These are phyloP conservation scores for Phytophthora citricola DNA, from an alignment of 352 stramenopile genomes.

Conservation along the genomic window DNA sequence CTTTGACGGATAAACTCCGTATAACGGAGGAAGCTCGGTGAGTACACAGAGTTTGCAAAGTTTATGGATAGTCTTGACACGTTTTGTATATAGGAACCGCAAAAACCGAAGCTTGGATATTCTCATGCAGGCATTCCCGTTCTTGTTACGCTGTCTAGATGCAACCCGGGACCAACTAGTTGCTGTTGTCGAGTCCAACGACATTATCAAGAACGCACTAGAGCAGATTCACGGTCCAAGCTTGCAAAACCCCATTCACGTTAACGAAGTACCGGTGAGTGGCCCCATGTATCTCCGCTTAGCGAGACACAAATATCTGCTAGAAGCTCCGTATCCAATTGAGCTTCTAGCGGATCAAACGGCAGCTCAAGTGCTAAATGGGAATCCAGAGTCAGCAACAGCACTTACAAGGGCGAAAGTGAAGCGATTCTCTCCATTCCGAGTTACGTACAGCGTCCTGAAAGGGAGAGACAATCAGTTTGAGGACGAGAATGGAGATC, in stretches of 20 bases:
- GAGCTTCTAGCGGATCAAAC: constrained; percentile 56
- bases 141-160: constrained; percentile 55
- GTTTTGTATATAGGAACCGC: constrained; percentile 43
- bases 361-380: constrained; percentile 43
- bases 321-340: constrained; percentile 54
- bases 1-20: constrained; percentile 45
- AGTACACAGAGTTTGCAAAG: not conserved
- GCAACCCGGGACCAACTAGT: constrained; percentile 54
- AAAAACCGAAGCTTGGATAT: constrained; percentile 52
- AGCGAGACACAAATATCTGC: constrained; percentile 52
- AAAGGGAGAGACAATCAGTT: constrained; percentile 31
- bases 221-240: constrained; percentile 45
- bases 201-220: constrained; percentile 54
- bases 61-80: not conserved
- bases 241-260: not conserved
- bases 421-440: constrained; percentile 52
- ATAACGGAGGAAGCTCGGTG: constrained; percentile 49
- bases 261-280: constrained; percentile 8
- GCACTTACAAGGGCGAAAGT: constrained; percentile 6
- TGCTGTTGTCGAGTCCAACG: constrained; percentile 54
- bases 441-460: constrained; percentile 13
- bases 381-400: constrained; percentile 14
- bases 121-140: constrained; percentile 50
- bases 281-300: constrained; percentile 45
- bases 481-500: constrained; percentile 14